These are phyloP conservation scores for baker's yeast (Saccharomyces cerevisiae) DNA, from an alignment of 805 yeast genomes.

Conservation along the genomic window DNA sequence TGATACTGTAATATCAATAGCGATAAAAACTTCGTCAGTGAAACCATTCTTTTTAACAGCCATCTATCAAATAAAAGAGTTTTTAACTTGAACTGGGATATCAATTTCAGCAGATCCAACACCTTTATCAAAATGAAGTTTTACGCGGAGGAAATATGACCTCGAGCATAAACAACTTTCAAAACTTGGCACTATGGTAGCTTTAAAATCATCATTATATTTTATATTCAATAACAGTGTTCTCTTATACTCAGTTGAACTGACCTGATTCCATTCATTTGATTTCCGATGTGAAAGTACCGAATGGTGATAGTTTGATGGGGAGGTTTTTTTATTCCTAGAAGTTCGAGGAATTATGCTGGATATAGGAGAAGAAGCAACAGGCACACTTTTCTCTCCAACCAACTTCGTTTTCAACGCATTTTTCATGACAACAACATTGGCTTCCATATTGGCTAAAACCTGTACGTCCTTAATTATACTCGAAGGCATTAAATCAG, in stretches of 20 bases:
- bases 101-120: neutral
- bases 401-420: neutral
- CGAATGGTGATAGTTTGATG: neutral
- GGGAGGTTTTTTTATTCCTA: neutral
- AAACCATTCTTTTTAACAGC: too few relatives aligned
- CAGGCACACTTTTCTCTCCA: neutral
- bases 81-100: conserved; percentile 1
- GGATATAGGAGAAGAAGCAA: neutral
- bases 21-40: too few relatives aligned
- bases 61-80: neutral
- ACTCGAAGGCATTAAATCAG: conserved; percentile 5
- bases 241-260: neutral
- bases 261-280: conserved; percentile 1
- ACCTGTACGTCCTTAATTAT: neutral
- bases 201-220: conserved; percentile 25
- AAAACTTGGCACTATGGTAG: conserved; percentile 37
- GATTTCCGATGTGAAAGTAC: neutral
- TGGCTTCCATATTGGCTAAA: neutral
- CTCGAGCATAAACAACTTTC: conserved; percentile 40
- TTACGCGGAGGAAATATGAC: conserved; percentile 35
- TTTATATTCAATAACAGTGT: conserved; percentile 1
- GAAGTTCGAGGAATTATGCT: neutral
- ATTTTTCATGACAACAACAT: neutral
- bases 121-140: conserved; percentile 21
- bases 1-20: too few relatives aligned